Conservation (phyloP, 495 filamentous ascomycete genomes). For the Staphylotrichum longicolle region DNA sequence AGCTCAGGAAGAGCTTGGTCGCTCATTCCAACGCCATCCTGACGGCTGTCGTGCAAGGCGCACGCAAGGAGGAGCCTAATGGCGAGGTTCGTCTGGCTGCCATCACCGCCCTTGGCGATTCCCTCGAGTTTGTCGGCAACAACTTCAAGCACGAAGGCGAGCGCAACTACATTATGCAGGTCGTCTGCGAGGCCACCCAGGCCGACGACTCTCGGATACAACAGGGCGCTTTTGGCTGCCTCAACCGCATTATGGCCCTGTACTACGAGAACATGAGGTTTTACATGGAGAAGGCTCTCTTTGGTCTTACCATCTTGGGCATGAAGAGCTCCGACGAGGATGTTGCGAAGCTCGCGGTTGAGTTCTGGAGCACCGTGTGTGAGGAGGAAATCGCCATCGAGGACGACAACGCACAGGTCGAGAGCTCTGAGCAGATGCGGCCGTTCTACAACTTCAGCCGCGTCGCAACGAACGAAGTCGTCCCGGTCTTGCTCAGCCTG, state of each 20-base stretch:
- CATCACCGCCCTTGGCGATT: conserved; percentile 90
- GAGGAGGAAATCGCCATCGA: conserved; percentile 97
- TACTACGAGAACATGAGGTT: conserved; percentile 99
- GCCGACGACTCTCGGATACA: conserved; percentile 85
- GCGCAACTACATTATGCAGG: conserved; percentile 99
- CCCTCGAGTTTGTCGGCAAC: conserved; percentile 93
- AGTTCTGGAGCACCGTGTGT: conserved; percentile 99
- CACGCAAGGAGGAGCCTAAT: conserved; percentile 91
- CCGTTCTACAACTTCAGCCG: conserved; percentile 90
- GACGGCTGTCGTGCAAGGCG: conserved; percentile 95
- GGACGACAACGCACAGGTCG: conserved; percentile 86
- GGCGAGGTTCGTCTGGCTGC: conserved; percentile 85
- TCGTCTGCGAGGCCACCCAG: conserved; percentile 97
- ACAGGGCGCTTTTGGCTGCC: conserved; percentile 89
- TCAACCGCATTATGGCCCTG: conserved; percentile 96
- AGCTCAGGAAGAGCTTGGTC: conserved; percentile 76
- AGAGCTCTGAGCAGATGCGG: conserved; percentile 72
- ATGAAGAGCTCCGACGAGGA: conserved; percentile 99
- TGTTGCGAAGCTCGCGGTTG: conserved; percentile 94
- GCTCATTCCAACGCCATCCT: conserved; percentile 94
- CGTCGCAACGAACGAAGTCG: conserved; percentile 85
- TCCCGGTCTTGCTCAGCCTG: conserved; percentile 82
- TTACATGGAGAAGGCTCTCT: conserved; percentile 99
- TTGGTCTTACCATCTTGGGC: conserved; percentile 95
- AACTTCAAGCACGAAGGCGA: conserved; percentile 99